phyloP scores from a whole-genome alignment of 257 asterid species.

The Verbascum thapsus region DNA sequence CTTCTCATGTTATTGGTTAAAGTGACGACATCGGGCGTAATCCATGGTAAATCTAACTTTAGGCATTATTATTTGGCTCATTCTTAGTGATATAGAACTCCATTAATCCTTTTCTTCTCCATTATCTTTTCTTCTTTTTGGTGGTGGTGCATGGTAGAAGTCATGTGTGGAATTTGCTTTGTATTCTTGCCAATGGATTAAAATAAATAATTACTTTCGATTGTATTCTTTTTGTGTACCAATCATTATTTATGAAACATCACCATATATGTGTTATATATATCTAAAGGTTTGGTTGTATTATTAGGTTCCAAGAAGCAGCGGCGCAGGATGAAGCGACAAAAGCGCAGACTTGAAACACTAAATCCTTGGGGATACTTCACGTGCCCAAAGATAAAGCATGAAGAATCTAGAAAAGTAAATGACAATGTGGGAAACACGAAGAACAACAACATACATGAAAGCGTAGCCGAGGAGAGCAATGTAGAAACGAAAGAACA shows the following conservation, averaged over 20 bases:
- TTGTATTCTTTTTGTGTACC: background rate
- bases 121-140: background rate
- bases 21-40: background rate
- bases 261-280: background rate
- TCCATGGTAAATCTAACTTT: background rate
- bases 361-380: conserved; percentile 69
- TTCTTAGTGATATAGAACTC: background rate
- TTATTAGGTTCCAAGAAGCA: conserved; percentile 62
- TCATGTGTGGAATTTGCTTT: background rate
- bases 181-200: background rate
- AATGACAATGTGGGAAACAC: conserved; percentile 28
- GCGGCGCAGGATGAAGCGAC: conserved; percentile 51
- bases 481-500: conserved; percentile 43
- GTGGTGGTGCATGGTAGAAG: background rate
- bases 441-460: background rate
- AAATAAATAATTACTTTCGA: background rate
- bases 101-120: background rate
- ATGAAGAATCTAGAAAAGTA: conserved; percentile 43
- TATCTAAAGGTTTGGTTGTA: conserved; percentile 19
- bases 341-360: conserved; percentile 49
- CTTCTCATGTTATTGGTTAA: background rate
- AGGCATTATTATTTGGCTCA: background rate
- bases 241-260: background rate
- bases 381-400: conserved; percentile 46
- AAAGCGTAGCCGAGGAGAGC: conserved; percentile 30